A percentile compares a stretch with the other conserved stretches of the same genome.
Conservation (phyloP, 2,329 filamentous ascomycete genomes). For the Colletotrichum orbiculare region DNA sequence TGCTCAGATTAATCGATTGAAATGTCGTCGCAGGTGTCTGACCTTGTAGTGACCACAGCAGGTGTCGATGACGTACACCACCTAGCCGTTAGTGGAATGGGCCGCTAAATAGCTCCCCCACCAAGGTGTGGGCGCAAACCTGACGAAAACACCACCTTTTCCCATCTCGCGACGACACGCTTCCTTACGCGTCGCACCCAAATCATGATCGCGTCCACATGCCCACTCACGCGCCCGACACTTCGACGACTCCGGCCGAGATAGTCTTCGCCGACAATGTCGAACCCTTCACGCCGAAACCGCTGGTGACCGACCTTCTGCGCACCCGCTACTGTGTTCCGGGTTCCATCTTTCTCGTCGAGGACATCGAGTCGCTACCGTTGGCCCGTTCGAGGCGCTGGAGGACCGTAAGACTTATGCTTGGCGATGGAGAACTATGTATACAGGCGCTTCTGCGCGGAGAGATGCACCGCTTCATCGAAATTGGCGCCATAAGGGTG, state of each 20-base stretch:
- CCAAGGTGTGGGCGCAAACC: background rate
- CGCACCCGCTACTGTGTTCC: constrained; percentile 59
- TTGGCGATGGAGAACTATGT: constrained; percentile 65
- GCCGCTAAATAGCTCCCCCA: too few species aligned
- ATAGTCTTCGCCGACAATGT: constrained; percentile 40
- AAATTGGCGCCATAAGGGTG: constrained; percentile 55
- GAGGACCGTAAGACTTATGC: constrained; percentile 58
- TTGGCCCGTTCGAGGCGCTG: constrained; percentile 50
- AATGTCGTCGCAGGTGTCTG: too few species aligned
- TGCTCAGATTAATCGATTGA: too few species aligned
- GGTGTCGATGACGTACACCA: too few species aligned
- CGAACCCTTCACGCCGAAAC: constrained; percentile 45
- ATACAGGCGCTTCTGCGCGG: constrained; percentile 63
- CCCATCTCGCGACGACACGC: constrained; percentile 6
- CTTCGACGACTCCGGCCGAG: constrained; percentile 6
- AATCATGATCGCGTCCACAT: constrained; percentile 34
- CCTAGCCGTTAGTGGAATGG: too few species aligned
- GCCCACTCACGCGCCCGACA: constrained; percentile 30
- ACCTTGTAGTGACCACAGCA: too few species aligned
- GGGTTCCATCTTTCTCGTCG: constrained; percentile 62
- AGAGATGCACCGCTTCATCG: constrained; percentile 60
- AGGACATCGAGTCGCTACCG: constrained; percentile 52
- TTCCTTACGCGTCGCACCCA: background rate
- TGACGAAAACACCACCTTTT: constrained; percentile 16
- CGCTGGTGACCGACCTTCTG: constrained; percentile 60